phyloP scores from a whole-genome alignment of 2,329 filamentous ascomycete genomes.

The Aureobasidium namibiae region DNA sequence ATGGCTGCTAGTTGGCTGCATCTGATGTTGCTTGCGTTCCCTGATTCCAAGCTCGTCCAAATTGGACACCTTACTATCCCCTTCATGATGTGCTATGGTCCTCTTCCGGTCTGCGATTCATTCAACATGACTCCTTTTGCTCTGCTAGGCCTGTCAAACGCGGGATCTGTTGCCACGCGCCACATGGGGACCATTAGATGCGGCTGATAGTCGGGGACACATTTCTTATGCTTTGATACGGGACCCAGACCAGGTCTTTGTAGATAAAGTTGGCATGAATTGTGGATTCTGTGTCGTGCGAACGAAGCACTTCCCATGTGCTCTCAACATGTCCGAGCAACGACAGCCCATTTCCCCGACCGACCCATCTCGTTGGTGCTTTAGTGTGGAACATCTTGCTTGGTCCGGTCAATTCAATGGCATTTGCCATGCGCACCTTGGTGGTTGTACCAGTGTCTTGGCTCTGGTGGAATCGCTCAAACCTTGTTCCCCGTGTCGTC shows the following conservation, averaged over 20 bases:
- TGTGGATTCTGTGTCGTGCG: background rate
- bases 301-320: background rate
- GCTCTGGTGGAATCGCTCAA: constrained; percentile 4
- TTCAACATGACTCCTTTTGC: constrained; percentile 2
- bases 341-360: background rate
- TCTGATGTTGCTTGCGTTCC: background rate
- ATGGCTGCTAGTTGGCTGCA: background rate
- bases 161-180: background rate
- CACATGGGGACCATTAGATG: background rate
- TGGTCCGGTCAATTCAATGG: background rate
- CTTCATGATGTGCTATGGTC: background rate
- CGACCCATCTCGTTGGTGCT: constrained; percentile 1
- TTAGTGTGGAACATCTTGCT: background rate
- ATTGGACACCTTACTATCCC: background rate
- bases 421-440: background rate
- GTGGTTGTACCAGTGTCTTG: constrained; percentile 1
- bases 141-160: background rate
- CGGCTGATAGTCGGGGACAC: constrained; percentile 2
- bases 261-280: background rate
- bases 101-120: constrained; percentile 2
- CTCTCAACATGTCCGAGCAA: constrained; percentile 9
- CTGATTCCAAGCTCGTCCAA: background rate
- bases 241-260: background rate
- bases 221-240: background rate
- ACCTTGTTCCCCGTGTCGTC: constrained; percentile 1